A percentile compares a stretch with the other conserved stretches of the same genome.
These are phyloP conservation scores for Eucalyptus globulus DNA, from an alignment of 345 rosid species.

Conservation along the genomic window DNA sequence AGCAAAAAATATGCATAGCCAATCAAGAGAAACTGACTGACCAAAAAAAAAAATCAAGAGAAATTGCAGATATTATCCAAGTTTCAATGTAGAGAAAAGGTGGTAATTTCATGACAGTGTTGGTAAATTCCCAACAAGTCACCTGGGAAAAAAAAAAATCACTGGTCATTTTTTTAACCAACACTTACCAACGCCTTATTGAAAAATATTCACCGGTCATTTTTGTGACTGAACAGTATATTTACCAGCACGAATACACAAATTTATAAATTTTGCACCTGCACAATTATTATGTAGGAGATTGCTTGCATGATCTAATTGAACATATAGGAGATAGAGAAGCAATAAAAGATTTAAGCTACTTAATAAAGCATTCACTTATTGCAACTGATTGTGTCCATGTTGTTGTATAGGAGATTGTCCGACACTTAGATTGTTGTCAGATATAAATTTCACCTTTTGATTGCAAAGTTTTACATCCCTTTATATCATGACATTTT, in stretches of 20 bases:
- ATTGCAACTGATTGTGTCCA: background rate
- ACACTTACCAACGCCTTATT: background rate
- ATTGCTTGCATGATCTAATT: background rate
- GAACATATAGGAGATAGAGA: background rate
- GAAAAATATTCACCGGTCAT: background rate
- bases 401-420: too few species aligned
- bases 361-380: background rate
- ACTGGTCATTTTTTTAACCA: background rate
- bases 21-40: background rate
- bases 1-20: background rate
- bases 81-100: background rate
- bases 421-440: too few species aligned
- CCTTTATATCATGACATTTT: too few species aligned
- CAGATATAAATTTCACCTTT: too few species aligned
- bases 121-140: background rate
- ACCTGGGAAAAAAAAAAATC: too few species aligned
- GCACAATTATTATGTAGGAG: too few species aligned
- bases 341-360: background rate
- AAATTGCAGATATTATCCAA: too few species aligned
- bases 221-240: too few species aligned
- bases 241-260: background rate
- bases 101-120: background rate
- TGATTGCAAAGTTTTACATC: too few species aligned
- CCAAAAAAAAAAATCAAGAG: too few species aligned
- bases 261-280: too few species aligned